Conservation (phyloP, 1,284 basidiomycete species). For the Trametes polyzona region DNA sequence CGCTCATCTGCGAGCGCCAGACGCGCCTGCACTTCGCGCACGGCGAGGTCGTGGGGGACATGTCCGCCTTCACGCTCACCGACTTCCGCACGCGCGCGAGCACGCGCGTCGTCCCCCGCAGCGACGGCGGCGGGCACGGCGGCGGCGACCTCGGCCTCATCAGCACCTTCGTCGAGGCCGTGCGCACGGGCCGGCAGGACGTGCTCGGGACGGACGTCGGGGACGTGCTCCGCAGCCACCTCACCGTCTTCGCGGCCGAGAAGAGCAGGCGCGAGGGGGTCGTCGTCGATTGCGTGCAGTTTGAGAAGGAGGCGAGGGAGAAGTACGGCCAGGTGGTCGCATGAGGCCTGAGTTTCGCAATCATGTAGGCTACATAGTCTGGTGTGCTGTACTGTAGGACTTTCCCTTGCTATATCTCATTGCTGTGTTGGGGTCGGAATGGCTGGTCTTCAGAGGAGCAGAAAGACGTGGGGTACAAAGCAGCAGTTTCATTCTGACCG, state of each 20-base stretch:
- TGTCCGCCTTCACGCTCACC: slow-evolving; percentile 74
- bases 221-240: slow-evolving; percentile 76
- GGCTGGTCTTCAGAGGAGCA: background rate
- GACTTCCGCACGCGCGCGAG: slow-evolving; percentile 68
- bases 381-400: background rate
- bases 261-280: slow-evolving; percentile 66
- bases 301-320: slow-evolving; percentile 55
- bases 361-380: background rate
- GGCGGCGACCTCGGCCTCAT: slow-evolving; percentile 82
- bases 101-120: slow-evolving; percentile 52
- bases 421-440: background rate
- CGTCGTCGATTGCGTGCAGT: slow-evolving; percentile 67
- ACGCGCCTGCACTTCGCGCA: slow-evolving; percentile 71
- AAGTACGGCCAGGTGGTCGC: slow-evolving; percentile 21
- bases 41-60: slow-evolving; percentile 79
- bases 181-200: slow-evolving; percentile 62
- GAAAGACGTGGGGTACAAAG: slow-evolving; percentile 1
- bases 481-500: background rate
- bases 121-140: slow-evolving; percentile 74
- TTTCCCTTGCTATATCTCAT: background rate
- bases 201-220: slow-evolving; percentile 66
- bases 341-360: background rate
- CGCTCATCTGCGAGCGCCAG: slow-evolving; percentile 73
- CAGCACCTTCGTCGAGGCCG: slow-evolving; percentile 72
- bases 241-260: slow-evolving; percentile 87